phyloP scores from a whole-genome alignment of 2,329 filamentous ascomycete genomes.

The Sodiomyces alkalinus region DNA sequence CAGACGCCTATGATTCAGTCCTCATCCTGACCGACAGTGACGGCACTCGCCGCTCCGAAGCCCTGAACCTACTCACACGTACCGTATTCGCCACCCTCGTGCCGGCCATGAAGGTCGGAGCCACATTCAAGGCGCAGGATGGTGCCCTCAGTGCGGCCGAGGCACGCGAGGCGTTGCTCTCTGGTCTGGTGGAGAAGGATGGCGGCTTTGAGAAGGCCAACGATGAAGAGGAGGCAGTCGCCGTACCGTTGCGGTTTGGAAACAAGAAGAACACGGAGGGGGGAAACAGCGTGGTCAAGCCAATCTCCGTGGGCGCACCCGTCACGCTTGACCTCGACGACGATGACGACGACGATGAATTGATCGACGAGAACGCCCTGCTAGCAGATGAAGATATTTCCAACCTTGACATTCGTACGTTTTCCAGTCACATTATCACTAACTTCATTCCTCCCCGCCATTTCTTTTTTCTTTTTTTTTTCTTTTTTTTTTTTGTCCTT shows the following conservation, averaged over 20 bases:
- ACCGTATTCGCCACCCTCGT: constrained; percentile 55
- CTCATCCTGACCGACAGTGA: constrained; percentile 71
- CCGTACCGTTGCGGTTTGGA: constrained; percentile 33
- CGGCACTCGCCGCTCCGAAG: constrained; percentile 46
- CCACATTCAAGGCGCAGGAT: constrained; percentile 53
- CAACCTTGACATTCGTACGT: constrained; percentile 65
- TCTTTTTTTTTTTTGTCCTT: no score
- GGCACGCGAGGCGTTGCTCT: constrained; percentile 67
- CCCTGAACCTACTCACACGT: constrained; percentile 52
- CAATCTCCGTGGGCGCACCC: constrained; percentile 9
- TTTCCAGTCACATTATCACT: no score
- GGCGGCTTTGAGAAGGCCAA: constrained; percentile 62
- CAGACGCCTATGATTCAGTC: constrained; percentile 67
- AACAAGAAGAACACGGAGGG: constrained; percentile 19
- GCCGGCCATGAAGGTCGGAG: constrained; percentile 55
- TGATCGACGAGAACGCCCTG: constrained; percentile 83
- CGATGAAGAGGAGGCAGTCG: no score
- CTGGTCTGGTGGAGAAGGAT: constrained; percentile 52
- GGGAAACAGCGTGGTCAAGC: no score
- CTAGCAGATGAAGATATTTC: constrained; percentile 74
- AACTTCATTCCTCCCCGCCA: not conserved
- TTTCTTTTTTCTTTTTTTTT: no score
- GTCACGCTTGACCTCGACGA: constrained; percentile 14
- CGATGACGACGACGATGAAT: constrained; percentile 55
- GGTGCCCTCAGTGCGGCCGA: constrained; percentile 45